These are phyloP conservation scores for Hypoxylon fragiforme DNA, from an alignment of 495 filamentous ascomycete genomes.

Conservation along the genomic window DNA sequence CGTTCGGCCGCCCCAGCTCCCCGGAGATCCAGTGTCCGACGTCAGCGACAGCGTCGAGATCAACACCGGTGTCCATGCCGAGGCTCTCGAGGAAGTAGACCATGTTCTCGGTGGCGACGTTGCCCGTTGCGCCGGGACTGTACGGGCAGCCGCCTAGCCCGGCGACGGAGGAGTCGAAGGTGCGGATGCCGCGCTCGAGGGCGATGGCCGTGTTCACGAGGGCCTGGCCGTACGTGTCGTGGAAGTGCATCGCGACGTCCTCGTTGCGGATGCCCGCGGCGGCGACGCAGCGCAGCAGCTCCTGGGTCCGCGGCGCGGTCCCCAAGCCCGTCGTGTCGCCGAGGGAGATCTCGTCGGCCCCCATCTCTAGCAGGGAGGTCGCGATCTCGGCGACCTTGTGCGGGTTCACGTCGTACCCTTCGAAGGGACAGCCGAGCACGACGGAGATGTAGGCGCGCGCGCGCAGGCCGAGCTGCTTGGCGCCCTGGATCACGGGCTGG, in stretches of 20 bases:
- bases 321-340: conserved; percentile 98
- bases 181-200: conserved; percentile 83
- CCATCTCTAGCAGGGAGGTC: conserved; percentile 84
- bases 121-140: conserved; percentile 90
- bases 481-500: conserved; percentile 70
- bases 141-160: conserved; percentile 95
- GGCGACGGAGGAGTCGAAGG: conserved; percentile 87
- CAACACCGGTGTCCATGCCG: conserved; percentile 84
- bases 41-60: conserved; percentile 77
- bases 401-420: conserved; percentile 80
- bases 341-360: conserved; percentile 89
- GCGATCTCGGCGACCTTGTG: conserved; percentile 82
- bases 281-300: conserved; percentile 69
- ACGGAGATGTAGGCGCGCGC: conserved; percentile 96
- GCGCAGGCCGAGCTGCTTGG: conserved; percentile 69
- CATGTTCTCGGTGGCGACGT: conserved; percentile 92
- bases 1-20: conserved; percentile 77
- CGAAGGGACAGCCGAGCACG: conserved; percentile 91
- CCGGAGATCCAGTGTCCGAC: conserved; percentile 88
- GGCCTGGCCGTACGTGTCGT: conserved; percentile 93
- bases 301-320: conserved; percentile 76
- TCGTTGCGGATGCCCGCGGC: conserved; percentile 76
- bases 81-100: conserved; percentile 86
- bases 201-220: conserved; percentile 73
- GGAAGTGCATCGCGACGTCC: conserved; percentile 91